Evolutionary conservation across 2,329 filamentous ascomycete species (phyloP).

Genomic region (Aspergillus costaricaensis): DNA sequence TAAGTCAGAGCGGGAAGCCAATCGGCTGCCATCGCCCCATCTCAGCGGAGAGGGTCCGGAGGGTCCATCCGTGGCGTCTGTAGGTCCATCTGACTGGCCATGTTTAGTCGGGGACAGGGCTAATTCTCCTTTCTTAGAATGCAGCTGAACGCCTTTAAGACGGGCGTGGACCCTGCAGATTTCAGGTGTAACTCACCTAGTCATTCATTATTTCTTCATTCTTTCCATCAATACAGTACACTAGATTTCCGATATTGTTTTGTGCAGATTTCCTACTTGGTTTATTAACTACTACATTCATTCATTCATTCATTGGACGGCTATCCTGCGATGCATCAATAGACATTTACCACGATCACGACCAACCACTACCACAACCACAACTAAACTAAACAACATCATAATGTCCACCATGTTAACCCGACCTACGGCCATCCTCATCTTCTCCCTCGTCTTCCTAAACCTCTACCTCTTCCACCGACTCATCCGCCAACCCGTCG

Average conservation of each 20-base stretch:
- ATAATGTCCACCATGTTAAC: constrained; percentile 1
- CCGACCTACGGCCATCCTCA: constrained; percentile 10
- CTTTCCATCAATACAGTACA: background rate
- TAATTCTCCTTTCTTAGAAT: background rate
- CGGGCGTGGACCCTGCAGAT: background rate
- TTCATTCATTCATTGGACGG: background rate
- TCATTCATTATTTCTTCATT: background rate
- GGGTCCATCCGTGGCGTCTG: too few species aligned
- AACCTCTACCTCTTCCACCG: constrained; percentile 19
- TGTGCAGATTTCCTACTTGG: background rate
- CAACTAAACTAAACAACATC: background rate
- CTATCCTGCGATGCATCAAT: background rate
- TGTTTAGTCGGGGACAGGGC: background rate
- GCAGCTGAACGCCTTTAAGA: background rate
- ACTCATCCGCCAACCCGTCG: constrained; percentile 12
- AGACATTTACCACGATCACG: background rate
- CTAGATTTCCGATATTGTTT: background rate
- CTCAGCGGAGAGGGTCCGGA: too few species aligned
- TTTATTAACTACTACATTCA: background rate
- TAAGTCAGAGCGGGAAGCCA: too few species aligned
- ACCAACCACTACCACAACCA: background rate
- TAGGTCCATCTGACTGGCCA: background rate
- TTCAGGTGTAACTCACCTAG: background rate
- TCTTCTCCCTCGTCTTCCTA: constrained; percentile 14
- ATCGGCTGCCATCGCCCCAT: too few species aligned